Conservation (phyloP, 495 filamentous ascomycete genomes). For the Neurospora terricola region DNA sequence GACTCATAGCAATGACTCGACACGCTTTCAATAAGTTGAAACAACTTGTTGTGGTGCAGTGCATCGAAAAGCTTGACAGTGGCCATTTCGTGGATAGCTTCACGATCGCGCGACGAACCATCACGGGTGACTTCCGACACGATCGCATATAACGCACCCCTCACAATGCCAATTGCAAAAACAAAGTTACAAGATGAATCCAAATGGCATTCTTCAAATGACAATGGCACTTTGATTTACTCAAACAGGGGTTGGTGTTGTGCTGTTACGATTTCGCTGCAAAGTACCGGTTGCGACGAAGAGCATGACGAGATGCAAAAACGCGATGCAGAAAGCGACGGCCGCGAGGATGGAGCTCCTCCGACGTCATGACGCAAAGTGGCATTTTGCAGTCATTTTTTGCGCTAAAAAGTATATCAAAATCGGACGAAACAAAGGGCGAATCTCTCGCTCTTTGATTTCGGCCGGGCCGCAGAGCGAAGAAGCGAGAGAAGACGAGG, state of each 20-base stretch:
- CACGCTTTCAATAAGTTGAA: not conserved
- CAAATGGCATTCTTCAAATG: slow-evolving; percentile 12
- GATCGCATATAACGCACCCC: not conserved
- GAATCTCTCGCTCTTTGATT: not conserved
- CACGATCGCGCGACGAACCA: slow-evolving; percentile 14
- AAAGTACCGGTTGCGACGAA: slow-evolving; percentile 6
- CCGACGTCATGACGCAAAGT: not conserved
- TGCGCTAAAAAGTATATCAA: slow-evolving; percentile 12
- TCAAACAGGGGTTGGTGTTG: slow-evolving; percentile 24
- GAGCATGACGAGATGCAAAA: slow-evolving; percentile 16
- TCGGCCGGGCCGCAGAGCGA: slow-evolving; percentile 7
- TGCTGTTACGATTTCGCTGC: slow-evolving; percentile 26
- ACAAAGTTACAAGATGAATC: slow-evolving; percentile 14
- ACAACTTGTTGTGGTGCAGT: not conserved
- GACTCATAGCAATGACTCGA: not conserved
- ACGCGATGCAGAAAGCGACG: slow-evolving; percentile 11
- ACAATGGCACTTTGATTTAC: slow-evolving; percentile 1
- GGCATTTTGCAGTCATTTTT: not conserved
- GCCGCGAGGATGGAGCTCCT: not conserved
- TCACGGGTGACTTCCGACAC: slow-evolving; percentile 16
- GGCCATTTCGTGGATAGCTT: slow-evolving; percentile 30
- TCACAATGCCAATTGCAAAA: not conserved
- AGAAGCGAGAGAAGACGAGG: slow-evolving; percentile 25
- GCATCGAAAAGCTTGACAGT: not conserved
- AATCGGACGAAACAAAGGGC: slow-evolving; percentile 7